Base-by-base conservation (phyloP, 768 basidiomycete genomes). In the Suillus subaureus region DNA sequence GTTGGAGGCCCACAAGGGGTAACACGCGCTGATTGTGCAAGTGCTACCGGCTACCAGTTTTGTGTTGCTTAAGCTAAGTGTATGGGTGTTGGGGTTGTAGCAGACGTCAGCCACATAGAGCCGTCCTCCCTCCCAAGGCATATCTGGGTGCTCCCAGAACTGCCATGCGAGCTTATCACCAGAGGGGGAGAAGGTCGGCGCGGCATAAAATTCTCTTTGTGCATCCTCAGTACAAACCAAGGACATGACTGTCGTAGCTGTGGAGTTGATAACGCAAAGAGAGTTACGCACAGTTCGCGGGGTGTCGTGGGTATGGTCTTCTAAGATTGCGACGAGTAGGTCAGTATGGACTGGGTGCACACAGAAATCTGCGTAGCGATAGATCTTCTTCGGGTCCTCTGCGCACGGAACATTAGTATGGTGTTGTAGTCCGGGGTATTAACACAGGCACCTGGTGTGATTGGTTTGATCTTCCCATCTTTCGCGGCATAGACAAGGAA, bases 51-150 rank as follows among this genome's bases (percentile, higher is more conserved):
- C 43, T 16, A 28, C 26, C 4, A 60, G 18, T 28, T 35, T 60
- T 18, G 39, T 42, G 18, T 40, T 40, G 58, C 58, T 28, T 18
- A 60, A 11, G 58, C 58, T 60, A 40, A 60, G 26, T 12, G 23
- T 28, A 21, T 60, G 58, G 4, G 52, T 66, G 42, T 75, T 68
- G 31, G 71, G 63, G 21, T 61, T 64, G n/a, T 79, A 58, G 5
- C 64, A 49, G 40, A 89, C 78, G n/a, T 84, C 77, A 0, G 84
- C 89, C 40, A 88, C 70, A 71, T 82, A 79, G 65, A 92, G 79
- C 69, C 84, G 77, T 1, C 83, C 79, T 4, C 87, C 88, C 69
- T 90, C 85, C 89, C 90, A 93, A 16, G 91, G 86, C 88, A 89
- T 88, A 66, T 88, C 82, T 0, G 89, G 88, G 61, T 89, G 89